These are phyloP conservation scores for Musa itinerans DNA, from an alignment of 176 grass and related monocot species.

Conservation along the genomic window DNA sequence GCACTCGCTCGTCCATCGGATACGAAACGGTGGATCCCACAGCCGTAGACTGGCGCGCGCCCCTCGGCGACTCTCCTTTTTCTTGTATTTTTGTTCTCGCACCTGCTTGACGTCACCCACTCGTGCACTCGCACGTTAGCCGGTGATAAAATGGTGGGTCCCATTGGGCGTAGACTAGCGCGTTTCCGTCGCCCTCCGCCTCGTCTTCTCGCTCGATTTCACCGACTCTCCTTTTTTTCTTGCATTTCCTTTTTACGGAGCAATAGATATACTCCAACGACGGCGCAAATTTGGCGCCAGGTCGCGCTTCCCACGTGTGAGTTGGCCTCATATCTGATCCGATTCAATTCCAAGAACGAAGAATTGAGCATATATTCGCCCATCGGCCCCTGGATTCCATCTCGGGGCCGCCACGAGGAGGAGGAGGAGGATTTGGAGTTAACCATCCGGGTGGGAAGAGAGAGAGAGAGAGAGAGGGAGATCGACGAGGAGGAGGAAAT, in stretches of 20 bases:
- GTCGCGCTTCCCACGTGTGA: neutral
- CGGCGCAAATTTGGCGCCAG: slow-evolving; percentile 4
- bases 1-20: no score
- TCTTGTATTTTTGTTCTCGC: no score
- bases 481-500: slow-evolving; percentile 4
- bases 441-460: slow-evolving; percentile 12
- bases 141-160: no score
- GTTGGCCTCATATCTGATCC: neutral
- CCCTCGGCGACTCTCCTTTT: no score
- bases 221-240: neutral
- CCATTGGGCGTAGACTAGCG: no score
- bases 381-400: neutral
- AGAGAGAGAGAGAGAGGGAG: neutral
- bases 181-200: no score
- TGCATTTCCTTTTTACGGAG: neutral
- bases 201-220: neutral
- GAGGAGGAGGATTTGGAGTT: slow-evolving; percentile 1
- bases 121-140: no score
- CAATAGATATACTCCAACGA: neutral
- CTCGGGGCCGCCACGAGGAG: neutral
- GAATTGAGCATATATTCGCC: slow-evolving; percentile 2
- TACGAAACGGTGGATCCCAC: no score
- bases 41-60: no score
- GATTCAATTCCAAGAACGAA: neutral
- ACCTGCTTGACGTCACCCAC: no score